Conservation (phyloP, 345 rosid species). For the Acer yangbiense region DNA sequence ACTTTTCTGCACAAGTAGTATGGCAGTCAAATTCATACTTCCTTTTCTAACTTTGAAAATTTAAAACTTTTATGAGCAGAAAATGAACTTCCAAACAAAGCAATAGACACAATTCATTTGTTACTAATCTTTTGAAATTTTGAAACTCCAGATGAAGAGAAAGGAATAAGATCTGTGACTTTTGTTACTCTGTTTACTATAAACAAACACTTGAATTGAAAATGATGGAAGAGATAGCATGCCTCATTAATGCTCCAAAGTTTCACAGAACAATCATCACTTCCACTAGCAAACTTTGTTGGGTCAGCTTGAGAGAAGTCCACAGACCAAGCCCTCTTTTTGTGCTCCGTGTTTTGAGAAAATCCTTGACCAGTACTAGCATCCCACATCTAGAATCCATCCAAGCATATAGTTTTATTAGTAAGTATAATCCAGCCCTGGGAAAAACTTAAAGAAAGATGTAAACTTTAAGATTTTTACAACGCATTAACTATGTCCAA, state of each 20-base stretch:
- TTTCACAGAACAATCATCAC: slow-evolving; percentile 89
- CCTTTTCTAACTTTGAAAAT: not conserved
- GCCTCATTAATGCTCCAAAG: slow-evolving; percentile 89
- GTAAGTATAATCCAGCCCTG: not conserved
- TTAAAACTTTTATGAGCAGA: not conserved
- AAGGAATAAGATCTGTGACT: not conserved
- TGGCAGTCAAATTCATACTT: not conserved
- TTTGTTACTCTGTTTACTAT: not conserved
- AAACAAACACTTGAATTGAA: slow-evolving; percentile 7
- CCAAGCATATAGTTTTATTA: slow-evolving; percentile 32
- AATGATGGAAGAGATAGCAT: slow-evolving; percentile 11
- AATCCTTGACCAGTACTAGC: slow-evolving; percentile 73
- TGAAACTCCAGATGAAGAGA: too few species aligned
- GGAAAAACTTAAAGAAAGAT: not conserved
- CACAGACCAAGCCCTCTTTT: slow-evolving; percentile 92
- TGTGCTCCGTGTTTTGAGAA: slow-evolving; percentile 71
- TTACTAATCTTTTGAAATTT: not conserved
- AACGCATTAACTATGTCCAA: too few species aligned
- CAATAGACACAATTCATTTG: not conserved
- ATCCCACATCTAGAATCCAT: slow-evolving; percentile 79
- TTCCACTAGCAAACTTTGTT: slow-evolving; percentile 84
- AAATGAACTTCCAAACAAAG: slow-evolving; percentile 7
- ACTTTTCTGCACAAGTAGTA: slow-evolving; percentile 56
- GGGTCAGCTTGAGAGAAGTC: slow-evolving; percentile 85
- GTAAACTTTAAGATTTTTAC: too few species aligned